A percentile compares a stretch with the other conserved stretches of the same genome.
These are phyloP conservation scores for Tolypocladium endophyticum DNA, from an alignment of 2,329 filamentous ascomycete genomes.

Conservation along the genomic window DNA sequence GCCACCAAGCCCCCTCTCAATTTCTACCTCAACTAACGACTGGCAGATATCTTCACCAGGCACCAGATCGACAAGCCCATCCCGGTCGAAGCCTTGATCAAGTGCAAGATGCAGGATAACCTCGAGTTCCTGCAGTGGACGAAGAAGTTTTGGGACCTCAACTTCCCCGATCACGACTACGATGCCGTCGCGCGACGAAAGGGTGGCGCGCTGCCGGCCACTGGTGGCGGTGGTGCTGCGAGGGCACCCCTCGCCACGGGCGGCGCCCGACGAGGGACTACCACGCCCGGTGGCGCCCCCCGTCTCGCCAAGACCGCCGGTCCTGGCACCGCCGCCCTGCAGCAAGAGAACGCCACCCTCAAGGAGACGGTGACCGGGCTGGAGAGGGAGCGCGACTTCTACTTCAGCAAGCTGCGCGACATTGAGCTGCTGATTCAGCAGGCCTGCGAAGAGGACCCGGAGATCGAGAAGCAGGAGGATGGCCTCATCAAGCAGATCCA, in stretches of 20 bases:
- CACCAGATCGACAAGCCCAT: slow-evolving; percentile 85
- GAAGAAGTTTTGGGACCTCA: slow-evolving; percentile 95
- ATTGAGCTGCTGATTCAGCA: slow-evolving; percentile 93
- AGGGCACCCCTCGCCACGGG: slow-evolving; percentile 39
- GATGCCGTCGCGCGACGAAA: slow-evolving; percentile 81
- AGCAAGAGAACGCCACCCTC: slow-evolving; percentile 75
- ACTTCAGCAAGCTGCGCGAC: slow-evolving; percentile 96
- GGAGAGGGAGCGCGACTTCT: slow-evolving; percentile 95
- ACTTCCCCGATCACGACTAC: slow-evolving; percentile 95
- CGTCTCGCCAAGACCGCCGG: slow-evolving; percentile 37
- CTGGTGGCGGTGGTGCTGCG: slow-evolving; percentile 30
- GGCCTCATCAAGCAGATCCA: slow-evolving; percentile 93
- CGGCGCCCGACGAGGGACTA: slow-evolving; percentile 44
- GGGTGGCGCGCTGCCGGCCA: slow-evolving; percentile 52
- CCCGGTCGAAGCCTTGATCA: slow-evolving; percentile 78
- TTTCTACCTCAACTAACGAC: slow-evolving; percentile 3
- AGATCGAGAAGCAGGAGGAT: slow-evolving; percentile 88
- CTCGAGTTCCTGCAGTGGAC: slow-evolving; percentile 97
- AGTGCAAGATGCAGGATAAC: slow-evolving; percentile 99
- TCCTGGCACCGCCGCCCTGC: slow-evolving; percentile 59
- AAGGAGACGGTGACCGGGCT: slow-evolving; percentile 94
- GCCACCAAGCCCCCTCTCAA: not conserved
- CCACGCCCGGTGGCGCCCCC: slow-evolving; percentile 44
- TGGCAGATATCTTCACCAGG: slow-evolving; percentile 66
- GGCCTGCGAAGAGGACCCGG: slow-evolving; percentile 82